phyloP scores from a whole-genome alignment of 1,284 basidiomycete species.

The Stereum hirsutum region DNA sequence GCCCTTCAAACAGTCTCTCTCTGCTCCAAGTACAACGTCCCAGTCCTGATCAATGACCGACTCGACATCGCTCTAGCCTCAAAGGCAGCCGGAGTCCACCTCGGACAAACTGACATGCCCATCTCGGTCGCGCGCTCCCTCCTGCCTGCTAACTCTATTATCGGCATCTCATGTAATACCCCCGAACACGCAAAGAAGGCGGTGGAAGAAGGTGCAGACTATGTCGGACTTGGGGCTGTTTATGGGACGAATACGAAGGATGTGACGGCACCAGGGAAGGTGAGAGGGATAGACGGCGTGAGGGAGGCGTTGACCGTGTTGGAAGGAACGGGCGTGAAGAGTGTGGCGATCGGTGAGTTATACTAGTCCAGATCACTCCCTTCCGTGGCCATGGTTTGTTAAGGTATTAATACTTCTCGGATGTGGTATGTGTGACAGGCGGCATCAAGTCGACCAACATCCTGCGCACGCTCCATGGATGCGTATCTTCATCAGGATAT shows the following conservation, averaged over 20 bases:
- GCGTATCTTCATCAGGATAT: slow-evolving; percentile 47
- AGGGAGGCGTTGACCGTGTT: slow-evolving; percentile 57
- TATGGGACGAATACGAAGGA: slow-evolving; percentile 73
- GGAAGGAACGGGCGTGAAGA: slow-evolving; percentile 53
- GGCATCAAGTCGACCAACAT: slow-evolving; percentile 77
- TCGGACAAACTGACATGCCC: slow-evolving; percentile 90
- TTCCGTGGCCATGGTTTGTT: neutral
- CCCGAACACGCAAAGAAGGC: slow-evolving; percentile 53
- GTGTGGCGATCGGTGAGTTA: slow-evolving; percentile 74
- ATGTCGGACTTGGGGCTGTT: slow-evolving; percentile 81
- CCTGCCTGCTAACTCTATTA: slow-evolving; percentile 62
- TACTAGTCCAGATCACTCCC: too few species aligned
- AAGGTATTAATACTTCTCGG: neutral
- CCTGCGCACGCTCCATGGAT: slow-evolving; percentile 63
- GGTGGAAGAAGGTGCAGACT: slow-evolving; percentile 61
- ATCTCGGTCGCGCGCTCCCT: slow-evolving; percentile 59
- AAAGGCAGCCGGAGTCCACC: slow-evolving; percentile 74
- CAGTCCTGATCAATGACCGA: slow-evolving; percentile 88
- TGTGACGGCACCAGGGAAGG: slow-evolving; percentile 34
- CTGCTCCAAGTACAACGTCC: slow-evolving; percentile 76
- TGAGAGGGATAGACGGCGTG: slow-evolving; percentile 58
- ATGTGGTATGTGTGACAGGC: slow-evolving; percentile 33
- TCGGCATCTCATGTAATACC: slow-evolving; percentile 79
- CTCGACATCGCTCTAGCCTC: slow-evolving; percentile 81
- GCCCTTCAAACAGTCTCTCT: slow-evolving; percentile 65